These are phyloP conservation scores for Mycogone perniciosa DNA, from an alignment of 2,329 filamentous ascomycete genomes.

Conservation along the genomic window DNA sequence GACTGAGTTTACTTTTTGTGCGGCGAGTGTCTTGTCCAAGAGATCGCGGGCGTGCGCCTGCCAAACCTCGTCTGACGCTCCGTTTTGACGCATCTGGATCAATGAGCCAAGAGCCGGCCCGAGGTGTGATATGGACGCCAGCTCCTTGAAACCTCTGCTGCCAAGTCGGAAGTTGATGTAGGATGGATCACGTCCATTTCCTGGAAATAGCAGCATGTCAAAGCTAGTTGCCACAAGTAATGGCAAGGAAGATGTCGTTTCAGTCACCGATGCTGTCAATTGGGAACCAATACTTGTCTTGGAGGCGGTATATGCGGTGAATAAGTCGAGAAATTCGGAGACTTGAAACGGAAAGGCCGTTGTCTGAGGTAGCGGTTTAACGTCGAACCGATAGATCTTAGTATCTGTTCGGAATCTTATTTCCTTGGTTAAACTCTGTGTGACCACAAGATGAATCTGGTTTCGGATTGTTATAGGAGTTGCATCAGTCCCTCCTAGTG, in stretches of 20 bases:
- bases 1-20: background rate
- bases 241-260: background rate
- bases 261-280: background rate
- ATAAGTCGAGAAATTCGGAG: background rate
- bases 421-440: background rate
- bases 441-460: background rate
- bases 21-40: background rate
- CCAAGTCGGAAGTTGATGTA: background rate
- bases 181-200: background rate
- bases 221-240: background rate
- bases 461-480: background rate
- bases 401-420: background rate
- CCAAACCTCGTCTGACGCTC: background rate
- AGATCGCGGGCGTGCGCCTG: background rate
- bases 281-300: background rate
- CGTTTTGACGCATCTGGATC: background rate
- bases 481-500: background rate
- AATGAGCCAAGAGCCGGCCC: background rate
- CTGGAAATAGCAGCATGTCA: background rate
- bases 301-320: background rate
- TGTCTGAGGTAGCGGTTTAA: slow-evolving; percentile 2
- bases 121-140: background rate
- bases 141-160: background rate
- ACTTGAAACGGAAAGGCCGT: background rate
- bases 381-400: background rate